A percentile compares a stretch with the other conserved stretches of the same genome.
These are phyloP conservation scores for Stephania cephalantha DNA, from an alignment of 164 flowering plant species.

Conservation along the genomic window DNA sequence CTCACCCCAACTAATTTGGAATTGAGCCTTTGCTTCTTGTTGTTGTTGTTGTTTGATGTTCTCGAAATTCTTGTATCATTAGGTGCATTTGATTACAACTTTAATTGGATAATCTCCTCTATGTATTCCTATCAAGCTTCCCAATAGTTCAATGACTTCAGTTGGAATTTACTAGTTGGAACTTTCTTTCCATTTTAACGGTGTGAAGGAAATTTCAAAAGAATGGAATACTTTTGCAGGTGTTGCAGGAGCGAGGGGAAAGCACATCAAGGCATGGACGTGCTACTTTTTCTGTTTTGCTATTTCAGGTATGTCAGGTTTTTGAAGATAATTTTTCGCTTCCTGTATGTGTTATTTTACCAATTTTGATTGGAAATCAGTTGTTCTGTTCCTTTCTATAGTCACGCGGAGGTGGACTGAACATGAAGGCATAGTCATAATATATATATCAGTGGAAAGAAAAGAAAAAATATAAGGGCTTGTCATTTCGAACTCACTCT, in stretches of 20 bases:
- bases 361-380: not conserved
- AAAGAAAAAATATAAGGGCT: no score
- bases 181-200: not conserved
- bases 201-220: not conserved
- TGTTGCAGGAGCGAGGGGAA: constrained; percentile 96
- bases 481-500: no score
- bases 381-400: not conserved
- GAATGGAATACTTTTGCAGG: constrained; percentile 40
- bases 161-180: not conserved
- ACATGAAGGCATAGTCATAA: not conserved
- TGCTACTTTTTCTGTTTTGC: constrained; percentile 95
- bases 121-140: not conserved
- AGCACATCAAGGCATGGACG: constrained; percentile 99
- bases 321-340: constrained; percentile 7
- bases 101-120: not conserved
- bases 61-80: not conserved
- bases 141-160: not conserved
- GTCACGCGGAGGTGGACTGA: not conserved
- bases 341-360: not conserved
- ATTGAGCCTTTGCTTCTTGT: no score
- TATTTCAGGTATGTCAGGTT: constrained; percentile 68
- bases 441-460: no score
- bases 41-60: not conserved
- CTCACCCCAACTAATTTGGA: no score
- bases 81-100: not conserved